Conservation (phyloP, 2,329 filamentous ascomycete genomes). For the Geosmithia flava region DNA sequence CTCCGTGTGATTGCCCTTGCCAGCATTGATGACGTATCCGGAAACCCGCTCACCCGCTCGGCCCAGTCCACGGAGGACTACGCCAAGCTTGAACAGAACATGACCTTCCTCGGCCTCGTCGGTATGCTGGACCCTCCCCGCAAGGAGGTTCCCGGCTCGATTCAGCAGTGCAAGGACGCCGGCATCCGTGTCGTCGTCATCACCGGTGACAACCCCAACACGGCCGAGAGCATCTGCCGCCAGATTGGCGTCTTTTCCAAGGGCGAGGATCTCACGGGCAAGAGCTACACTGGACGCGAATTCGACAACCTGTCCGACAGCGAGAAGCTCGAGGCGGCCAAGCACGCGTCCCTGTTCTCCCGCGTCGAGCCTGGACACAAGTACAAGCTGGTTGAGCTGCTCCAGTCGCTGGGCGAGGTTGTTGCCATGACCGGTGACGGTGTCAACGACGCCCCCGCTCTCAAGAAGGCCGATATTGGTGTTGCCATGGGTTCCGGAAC, state of each 20-base stretch:
- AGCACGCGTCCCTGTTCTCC: constrained; percentile 83
- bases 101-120: constrained; percentile 88
- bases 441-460: constrained; percentile 92
- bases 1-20: constrained; percentile 92
- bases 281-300: constrained; percentile 90
- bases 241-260: constrained; percentile 87
- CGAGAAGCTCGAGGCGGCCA: constrained; percentile 75
- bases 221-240: constrained; percentile 92
- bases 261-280: constrained; percentile 72
- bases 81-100: constrained; percentile 75
- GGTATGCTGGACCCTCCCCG: constrained; percentile 96
- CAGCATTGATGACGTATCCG: constrained; percentile 62
- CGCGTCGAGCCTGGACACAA: constrained; percentile 94
- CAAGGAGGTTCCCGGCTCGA: constrained; percentile 76
- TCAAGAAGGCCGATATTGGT: constrained; percentile 98
- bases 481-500: constrained; percentile 98
- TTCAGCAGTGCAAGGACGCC: constrained; percentile 79
- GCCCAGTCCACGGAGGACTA: constrained; percentile 82
- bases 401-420: constrained; percentile 85
- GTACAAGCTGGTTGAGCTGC: constrained; percentile 91
- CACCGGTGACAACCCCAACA: constrained; percentile 96
- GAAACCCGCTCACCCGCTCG: constrained; percentile 54
- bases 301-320: constrained; percentile 73
- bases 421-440: constrained; percentile 99
- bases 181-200: constrained; percentile 97